Evolutionary conservation across 2,329 filamentous ascomycete species (phyloP).

Genomic region (Sclerotinia sclerotiorum): DNA sequence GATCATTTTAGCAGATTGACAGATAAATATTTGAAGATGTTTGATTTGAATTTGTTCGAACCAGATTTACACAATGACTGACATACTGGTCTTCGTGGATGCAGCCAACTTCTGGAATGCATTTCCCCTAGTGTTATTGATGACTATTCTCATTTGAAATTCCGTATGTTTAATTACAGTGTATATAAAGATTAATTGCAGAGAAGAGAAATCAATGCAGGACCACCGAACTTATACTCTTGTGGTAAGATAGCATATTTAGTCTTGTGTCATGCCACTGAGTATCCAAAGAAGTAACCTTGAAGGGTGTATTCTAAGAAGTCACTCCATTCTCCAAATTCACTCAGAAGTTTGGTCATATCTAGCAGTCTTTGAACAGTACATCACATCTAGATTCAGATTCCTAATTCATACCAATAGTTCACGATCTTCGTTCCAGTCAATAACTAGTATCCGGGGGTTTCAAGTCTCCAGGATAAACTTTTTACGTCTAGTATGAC

Average conservation of each 20-base stretch:
- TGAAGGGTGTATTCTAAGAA: not conserved
- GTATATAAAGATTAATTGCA: not conserved
- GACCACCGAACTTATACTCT: not conserved
- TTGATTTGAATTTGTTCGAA: not conserved
- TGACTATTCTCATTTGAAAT: not conserved
- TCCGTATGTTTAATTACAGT: not conserved
- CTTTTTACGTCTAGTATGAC: no score
- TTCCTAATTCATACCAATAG: no score
- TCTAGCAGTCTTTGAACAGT: not conserved
- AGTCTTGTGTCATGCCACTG: no score
- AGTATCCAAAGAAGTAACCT: not conserved
- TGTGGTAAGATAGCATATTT: not conserved
- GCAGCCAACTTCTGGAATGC: no score
- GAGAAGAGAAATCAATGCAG: not conserved
- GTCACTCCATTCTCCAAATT: not conserved
- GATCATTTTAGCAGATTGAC: not conserved
- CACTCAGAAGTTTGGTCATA: no score
- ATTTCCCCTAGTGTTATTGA: no score
- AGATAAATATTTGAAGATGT: not conserved
- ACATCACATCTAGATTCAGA: not conserved
- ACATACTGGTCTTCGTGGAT: not conserved
- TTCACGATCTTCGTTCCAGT: no score
- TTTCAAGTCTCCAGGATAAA: no score
- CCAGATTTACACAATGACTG: not conserved
- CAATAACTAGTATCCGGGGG: no score